Evolutionary conservation across 164 flowering plant genomes (phyloP).

Genomic region (Houttuynia cordata): DNA sequence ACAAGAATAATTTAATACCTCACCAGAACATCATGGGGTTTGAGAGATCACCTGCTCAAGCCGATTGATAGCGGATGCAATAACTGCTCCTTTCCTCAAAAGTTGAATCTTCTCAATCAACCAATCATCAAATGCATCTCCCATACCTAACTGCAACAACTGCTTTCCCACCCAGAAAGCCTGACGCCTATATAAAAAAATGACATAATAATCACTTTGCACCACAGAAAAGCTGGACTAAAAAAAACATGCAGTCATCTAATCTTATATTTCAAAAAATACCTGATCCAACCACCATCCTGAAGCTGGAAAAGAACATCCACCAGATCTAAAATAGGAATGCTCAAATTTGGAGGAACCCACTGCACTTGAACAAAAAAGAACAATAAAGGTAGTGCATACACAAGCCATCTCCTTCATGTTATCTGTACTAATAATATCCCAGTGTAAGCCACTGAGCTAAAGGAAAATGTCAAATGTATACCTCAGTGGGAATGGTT

Average conservation of each 20-base stretch:
- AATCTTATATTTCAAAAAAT: conserved; percentile 3
- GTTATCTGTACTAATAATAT: too few relatives aligned
- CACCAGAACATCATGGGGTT: too few relatives aligned
- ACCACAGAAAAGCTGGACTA: background rate
- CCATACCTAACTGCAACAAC: conserved; percentile 97
- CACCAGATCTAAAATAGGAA: conserved; percentile 81
- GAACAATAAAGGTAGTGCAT: background rate
- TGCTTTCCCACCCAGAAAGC: conserved; percentile 98
- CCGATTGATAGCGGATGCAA: conserved; percentile 74
- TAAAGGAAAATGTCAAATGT: background rate
- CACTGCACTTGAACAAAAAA: conserved; percentile 43
- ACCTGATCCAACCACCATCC: conserved; percentile 99
- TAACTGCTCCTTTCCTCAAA: conserved; percentile 72
- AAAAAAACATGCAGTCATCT: background rate
- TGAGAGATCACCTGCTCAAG: conserved; percentile 57
- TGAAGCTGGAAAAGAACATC: conserved; percentile 93
- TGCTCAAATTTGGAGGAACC: conserved; percentile 85
- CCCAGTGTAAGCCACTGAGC: background rate
- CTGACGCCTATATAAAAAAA: conserved; percentile 47
- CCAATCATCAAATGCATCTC: conserved; percentile 99
- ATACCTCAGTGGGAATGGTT: conserved; percentile 72
- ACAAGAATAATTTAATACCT: too few relatives aligned
- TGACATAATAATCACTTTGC: conserved; percentile 1
- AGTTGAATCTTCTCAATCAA: conserved; percentile 81
- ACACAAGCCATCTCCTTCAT: background rate